These are phyloP conservation scores for Xylaria polymorpha DNA, from an alignment of 2,329 filamentous ascomycete genomes.

Conservation along the genomic window DNA sequence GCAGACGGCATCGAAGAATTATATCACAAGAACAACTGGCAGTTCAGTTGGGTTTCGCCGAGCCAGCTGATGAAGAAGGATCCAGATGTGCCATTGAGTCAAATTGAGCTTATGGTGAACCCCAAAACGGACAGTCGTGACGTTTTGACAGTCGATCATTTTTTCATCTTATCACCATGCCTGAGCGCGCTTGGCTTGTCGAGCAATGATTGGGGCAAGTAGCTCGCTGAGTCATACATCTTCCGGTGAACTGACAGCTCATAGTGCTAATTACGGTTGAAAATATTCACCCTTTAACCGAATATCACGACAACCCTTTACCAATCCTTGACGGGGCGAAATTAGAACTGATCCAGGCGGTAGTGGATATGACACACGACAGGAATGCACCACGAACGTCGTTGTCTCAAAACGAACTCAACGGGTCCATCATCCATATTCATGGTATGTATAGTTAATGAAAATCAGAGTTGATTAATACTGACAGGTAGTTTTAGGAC, in stretches of 20 bases:
- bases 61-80: constrained; percentile 14
- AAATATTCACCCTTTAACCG: constrained; percentile 9
- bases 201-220: constrained; percentile 14
- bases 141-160: neutral
- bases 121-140: neutral
- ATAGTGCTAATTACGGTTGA: constrained; percentile 18
- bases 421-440: constrained; percentile 7
- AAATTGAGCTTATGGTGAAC: constrained; percentile 4
- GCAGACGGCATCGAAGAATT: neutral
- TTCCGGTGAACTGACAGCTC: neutral
- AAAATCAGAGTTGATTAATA: neutral
- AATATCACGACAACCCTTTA: neutral
- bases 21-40: constrained; percentile 13
- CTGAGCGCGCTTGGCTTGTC: constrained; percentile 15
- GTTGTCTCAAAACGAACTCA: neutral
- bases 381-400: neutral
- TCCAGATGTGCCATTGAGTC: neutral
- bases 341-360: neutral
- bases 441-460: constrained; percentile 1
- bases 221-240: neutral
- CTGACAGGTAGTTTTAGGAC: constrained; percentile 4
- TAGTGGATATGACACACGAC: neutral
- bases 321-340: neutral
- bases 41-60: constrained; percentile 4
- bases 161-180: constrained; percentile 16